A percentile compares a stretch with the other conserved stretches of the same genome.
Conservation (phyloP, 2,329 filamentous ascomycete genomes). For the Claviceps sp. region DNA sequence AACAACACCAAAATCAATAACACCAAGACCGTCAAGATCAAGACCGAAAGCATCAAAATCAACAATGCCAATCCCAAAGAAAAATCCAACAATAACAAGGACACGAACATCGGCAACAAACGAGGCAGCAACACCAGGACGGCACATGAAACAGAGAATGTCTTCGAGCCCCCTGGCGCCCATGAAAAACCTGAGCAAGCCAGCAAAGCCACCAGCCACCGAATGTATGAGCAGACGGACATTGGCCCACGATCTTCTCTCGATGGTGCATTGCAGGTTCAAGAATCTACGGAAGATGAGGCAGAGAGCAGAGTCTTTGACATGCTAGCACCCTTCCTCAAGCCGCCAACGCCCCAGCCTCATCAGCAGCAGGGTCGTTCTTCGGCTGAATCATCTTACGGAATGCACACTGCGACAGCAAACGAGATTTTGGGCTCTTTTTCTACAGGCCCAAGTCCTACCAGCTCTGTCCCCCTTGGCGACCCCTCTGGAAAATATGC, state of each 20-base stretch:
- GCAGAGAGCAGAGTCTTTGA: conserved; percentile 28
- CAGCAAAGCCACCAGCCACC: background rate
- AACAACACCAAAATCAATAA: background rate
- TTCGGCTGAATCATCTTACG: conserved; percentile 35
- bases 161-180: background rate
- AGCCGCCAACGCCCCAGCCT: conserved; percentile 29
- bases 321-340: conserved; percentile 36
- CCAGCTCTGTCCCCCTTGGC: conserved; percentile 15
- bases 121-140: background rate
- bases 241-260: background rate
- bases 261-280: background rate
- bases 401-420: conserved; percentile 39
- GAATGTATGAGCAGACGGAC: background rate
- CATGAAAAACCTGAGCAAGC: background rate
- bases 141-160: background rate
- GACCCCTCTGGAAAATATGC: conserved; percentile 20
- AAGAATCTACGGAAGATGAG: conserved; percentile 15
- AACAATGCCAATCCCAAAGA: background rate
- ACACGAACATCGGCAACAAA: background rate
- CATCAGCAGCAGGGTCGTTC: conserved; percentile 16
- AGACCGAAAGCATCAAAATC: background rate
- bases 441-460: conserved; percentile 19
- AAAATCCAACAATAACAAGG: background rate
- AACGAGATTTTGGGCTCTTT: conserved; percentile 35
- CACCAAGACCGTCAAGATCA: background rate